Evolutionary conservation across 2,329 filamentous ascomycete genomes (phyloP).

Genomic region (Albifimbria verrucaria): DNA sequence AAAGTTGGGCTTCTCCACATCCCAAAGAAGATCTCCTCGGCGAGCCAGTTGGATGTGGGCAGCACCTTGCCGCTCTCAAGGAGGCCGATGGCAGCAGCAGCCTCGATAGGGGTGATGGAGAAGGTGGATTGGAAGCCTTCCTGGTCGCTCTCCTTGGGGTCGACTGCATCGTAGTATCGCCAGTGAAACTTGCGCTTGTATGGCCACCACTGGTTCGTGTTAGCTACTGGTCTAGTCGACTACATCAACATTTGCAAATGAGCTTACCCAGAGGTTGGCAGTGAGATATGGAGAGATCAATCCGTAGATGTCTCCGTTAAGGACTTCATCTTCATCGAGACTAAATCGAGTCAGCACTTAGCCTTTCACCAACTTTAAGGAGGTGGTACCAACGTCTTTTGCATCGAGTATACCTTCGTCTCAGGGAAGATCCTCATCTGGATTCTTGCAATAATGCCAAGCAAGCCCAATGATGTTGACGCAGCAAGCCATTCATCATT

Average conservation of each 20-base stretch:
- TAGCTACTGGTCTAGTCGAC: conserved; percentile 6
- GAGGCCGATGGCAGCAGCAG: conserved; percentile 33
- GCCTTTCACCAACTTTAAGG: not conserved
- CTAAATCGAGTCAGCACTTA: conserved; percentile 19
- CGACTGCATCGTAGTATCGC: conserved; percentile 48
- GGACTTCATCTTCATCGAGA: conserved; percentile 42
- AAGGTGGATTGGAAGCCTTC: conserved; percentile 51
- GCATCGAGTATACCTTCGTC: conserved; percentile 48
- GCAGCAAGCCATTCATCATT: conserved; percentile 49
- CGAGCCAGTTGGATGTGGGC: conserved; percentile 43
- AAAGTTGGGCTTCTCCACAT: conserved; percentile 49
- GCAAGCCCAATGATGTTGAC: conserved; percentile 45
- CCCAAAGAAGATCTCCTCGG: conserved; percentile 46
- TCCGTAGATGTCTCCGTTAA: conserved; percentile 46
- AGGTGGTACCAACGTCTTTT: conserved; percentile 38
- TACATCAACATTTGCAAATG: too few relatives aligned
- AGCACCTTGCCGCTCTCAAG: conserved; percentile 46
- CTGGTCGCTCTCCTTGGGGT: conserved; percentile 35
- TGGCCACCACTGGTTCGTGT: conserved; percentile 43
- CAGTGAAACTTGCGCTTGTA: conserved; percentile 48
- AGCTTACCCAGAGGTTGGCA: conserved; percentile 46
- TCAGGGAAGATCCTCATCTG: conserved; percentile 49
- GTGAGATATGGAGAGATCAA: conserved; percentile 48
- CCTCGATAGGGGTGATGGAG: conserved; percentile 43
- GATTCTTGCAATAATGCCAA: conserved; percentile 45